Evolutionary conservation across 2,329 filamentous ascomycete genomes (phyloP).

Genomic region (Neurospora sp.): DNA sequence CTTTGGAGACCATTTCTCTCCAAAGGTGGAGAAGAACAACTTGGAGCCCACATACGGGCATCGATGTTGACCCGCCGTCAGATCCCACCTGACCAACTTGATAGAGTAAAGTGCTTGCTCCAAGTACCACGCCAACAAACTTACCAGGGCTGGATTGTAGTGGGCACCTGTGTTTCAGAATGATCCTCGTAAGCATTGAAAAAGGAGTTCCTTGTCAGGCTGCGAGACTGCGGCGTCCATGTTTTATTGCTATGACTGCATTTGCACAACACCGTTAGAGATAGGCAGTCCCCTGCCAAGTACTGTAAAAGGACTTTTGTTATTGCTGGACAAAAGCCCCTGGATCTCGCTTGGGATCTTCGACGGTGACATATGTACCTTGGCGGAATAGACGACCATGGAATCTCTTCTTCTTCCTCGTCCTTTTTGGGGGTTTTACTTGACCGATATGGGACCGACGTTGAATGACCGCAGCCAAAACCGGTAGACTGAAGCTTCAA

Average conservation of each 20-base stretch:
- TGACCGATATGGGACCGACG: background rate
- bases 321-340: slow-evolving; percentile 6
- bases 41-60: no score
- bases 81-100: no score
- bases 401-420: background rate
- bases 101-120: no score
- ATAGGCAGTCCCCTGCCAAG: background rate
- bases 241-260: background rate
- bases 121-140: no score
- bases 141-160: background rate
- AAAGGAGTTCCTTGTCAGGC: background rate
- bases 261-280: background rate
- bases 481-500: background rate
- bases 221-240: background rate
- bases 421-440: background rate
- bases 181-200: background rate
- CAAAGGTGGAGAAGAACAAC: no score
- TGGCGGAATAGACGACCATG: background rate
- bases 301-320: background rate
- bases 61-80: no score
- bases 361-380: background rate
- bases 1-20: no score
- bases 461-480: background rate
- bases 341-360: slow-evolving; percentile 11
- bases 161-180: background rate